Percentiles rank a stretch among this genome's conserved stretches.
These are phyloP conservation scores for Aaosphaeria arxii DNA, from an alignment of 2,329 filamentous ascomycete species.

Conservation along the genomic window DNA sequence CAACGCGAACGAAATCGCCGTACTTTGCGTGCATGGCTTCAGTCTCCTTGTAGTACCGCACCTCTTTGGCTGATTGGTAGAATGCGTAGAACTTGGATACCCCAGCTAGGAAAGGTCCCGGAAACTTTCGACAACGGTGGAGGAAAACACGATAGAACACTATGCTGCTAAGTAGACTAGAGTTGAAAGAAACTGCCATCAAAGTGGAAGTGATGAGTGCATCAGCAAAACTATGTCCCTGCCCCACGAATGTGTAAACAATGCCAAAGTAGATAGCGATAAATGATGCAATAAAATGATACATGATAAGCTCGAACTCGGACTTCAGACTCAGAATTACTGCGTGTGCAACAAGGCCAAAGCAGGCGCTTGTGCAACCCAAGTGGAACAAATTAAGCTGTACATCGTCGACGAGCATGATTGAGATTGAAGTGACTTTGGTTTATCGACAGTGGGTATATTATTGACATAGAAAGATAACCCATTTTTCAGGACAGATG, in stretches of 20 bases:
- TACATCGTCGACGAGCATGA: no score
- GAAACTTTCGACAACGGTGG: slow-evolving; percentile 21
- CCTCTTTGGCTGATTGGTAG: slow-evolving; percentile 18
- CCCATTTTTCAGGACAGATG: no score
- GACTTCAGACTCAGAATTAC: slow-evolving; percentile 6
- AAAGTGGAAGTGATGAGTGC: slow-evolving; percentile 8
- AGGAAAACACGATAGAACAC: slow-evolving; percentile 20
- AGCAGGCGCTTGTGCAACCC: background rate
- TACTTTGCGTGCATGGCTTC: slow-evolving; percentile 26
- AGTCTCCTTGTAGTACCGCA: slow-evolving; percentile 27
- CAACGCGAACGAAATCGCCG: slow-evolving; percentile 34
- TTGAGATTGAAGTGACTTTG: no score
- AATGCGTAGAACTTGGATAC: slow-evolving; percentile 26
- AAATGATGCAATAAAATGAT: slow-evolving; percentile 16
- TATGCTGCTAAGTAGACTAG: slow-evolving; percentile 16
- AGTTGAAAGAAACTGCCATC: slow-evolving; percentile 10
- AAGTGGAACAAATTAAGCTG: no score
- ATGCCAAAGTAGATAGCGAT: slow-evolving; percentile 8
- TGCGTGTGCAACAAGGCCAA: slow-evolving; percentile 18
- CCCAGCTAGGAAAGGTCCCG: slow-evolving; percentile 19
- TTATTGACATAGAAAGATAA: no score
- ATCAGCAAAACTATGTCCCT: no score
- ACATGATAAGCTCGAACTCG: slow-evolving; percentile 24
- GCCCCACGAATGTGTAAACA: slow-evolving; percentile 1
- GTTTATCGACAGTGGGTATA: no score